A percentile compares a stretch with the other conserved stretches of the same genome.
These are phyloP conservation scores for Tulasnella sp. DNA, from an alignment of 768 basidiomycete genomes.

Conservation along the genomic window DNA sequence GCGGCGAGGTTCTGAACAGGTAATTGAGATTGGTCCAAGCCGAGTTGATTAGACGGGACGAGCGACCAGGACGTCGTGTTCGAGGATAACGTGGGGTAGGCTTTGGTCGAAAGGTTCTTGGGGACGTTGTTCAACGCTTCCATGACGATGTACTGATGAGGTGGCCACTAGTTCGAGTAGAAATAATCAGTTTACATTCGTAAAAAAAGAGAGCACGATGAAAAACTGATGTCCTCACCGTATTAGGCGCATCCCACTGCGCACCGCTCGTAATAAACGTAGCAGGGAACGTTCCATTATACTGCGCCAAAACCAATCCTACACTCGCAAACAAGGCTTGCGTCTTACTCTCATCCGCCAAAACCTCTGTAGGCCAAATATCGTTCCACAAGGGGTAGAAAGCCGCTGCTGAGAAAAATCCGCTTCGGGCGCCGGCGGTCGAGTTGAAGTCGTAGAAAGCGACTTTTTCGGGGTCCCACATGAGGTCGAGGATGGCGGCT, in stretches of 20 bases:
- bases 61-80: constrained; percentile 57
- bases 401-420: constrained; percentile 61
- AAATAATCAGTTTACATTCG: neutral
- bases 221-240: neutral
- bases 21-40: constrained; percentile 57
- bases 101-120: constrained; percentile 52
- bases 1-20: constrained; percentile 54
- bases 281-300: constrained; percentile 78
- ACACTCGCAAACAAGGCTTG: constrained; percentile 66
- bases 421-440: constrained; percentile 54
- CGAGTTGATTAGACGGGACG: constrained; percentile 75
- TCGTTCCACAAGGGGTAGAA: constrained; percentile 85
- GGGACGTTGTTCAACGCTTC: constrained; percentile 70
- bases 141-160: constrained; percentile 73
- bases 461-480: constrained; percentile 76
- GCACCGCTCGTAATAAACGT: constrained; percentile 71
- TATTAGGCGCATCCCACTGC: constrained; percentile 51
- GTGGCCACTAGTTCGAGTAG: constrained; percentile 66
- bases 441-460: constrained; percentile 89
- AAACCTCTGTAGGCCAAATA: constrained; percentile 68
- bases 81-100: constrained; percentile 40
- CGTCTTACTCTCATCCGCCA: constrained; percentile 48
- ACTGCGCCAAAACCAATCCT: constrained; percentile 69
- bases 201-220: neutral
- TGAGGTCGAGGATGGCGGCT: constrained; percentile 70